Evolutionary conservation across 805 yeast genomes (phyloP), one percentile per base, ranked within the genome.

Genomic region (Torulaspora delbrueckii): DNA sequence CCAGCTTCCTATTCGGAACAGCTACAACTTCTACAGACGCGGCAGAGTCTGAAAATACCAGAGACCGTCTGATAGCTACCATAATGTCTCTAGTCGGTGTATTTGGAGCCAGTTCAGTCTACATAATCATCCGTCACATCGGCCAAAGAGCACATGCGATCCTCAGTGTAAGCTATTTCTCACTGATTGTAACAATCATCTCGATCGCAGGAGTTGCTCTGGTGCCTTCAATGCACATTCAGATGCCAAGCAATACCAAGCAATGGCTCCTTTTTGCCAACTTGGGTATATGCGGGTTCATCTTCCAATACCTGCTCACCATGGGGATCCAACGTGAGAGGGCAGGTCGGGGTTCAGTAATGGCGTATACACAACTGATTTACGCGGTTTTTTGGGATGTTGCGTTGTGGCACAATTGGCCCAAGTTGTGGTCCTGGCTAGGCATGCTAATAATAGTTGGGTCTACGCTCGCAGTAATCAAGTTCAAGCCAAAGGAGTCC

Each of bases 121-220:
- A 79, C 66, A 80, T 87, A 37, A 69, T 81, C 8, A 77, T 89
- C 45, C 72, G 96, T 31, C 79, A 77, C 51, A 84, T 90, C 31
- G 96, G 96, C 19, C 77, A 75, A 42, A 67, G 77, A 32, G 93
- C 88, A 1, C 96, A 88, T 64, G 88, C 96, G 0, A 70, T 89
- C 22, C 63, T 88, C 34, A 79, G 87, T 19, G 96, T 89, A 2
- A 76, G 86, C 42, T 84, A 82, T 60, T 87, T 84, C 66, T 81
- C 96, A 0, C 66, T 81, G 32, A 69, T 75, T 37, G 77, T 86
- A 8, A 70, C 78, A 18, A 50, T 84, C 0, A 71, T 83, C 1
- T 74, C 90, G 2, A 60, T 74, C 10, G 37, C 72, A 3, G 78
- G 80, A 10, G 72, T 85, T 12, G 18, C 79, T 0, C 51, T 77